These are phyloP conservation scores for Ceratobasidium sp. DNA, from an alignment of 1,284 basidiomycete genomes.

Conservation along the genomic window DNA sequence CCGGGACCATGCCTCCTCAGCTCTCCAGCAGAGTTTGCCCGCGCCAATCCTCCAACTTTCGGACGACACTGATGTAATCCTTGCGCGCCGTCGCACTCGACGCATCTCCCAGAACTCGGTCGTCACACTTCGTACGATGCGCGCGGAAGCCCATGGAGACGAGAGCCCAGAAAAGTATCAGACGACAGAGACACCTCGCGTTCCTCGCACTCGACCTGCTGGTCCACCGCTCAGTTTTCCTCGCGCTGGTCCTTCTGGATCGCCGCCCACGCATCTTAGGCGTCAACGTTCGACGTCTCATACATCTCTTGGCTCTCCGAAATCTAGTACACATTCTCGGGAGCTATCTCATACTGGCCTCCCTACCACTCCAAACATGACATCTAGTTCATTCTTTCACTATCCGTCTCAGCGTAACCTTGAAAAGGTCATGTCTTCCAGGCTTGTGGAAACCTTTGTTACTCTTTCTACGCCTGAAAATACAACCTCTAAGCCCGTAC, in stretches of 20 bases:
- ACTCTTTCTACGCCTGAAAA: slow-evolving; percentile 56
- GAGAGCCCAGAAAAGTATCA: slow-evolving; percentile 32
- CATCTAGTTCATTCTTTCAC: slow-evolving; percentile 48
- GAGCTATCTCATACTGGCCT: neutral
- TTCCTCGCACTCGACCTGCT: slow-evolving; percentile 33
- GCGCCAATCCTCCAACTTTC: slow-evolving; percentile 28
- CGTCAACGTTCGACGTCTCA: slow-evolving; percentile 42
- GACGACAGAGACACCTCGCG: slow-evolving; percentile 9
- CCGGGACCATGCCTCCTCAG: slow-evolving; percentile 77
- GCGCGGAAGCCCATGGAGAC: slow-evolving; percentile 48
- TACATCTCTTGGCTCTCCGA: slow-evolving; percentile 38
- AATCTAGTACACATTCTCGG: slow-evolving; percentile 11
- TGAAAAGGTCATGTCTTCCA: slow-evolving; percentile 74
- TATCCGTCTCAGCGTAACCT: slow-evolving; percentile 66
- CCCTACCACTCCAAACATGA: slow-evolving; percentile 37
- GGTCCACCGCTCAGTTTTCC: slow-evolving; percentile 41
- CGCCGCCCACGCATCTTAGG: slow-evolving; percentile 39
- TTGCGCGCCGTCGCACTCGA: slow-evolving; percentile 67
- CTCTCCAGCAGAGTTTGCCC: slow-evolving; percentile 66
- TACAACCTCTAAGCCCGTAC: slow-evolving; percentile 51
- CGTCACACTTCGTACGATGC: slow-evolving; percentile 60
- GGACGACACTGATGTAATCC: slow-evolving; percentile 74
- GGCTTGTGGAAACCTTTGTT: slow-evolving; percentile 82
- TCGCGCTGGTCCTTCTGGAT: slow-evolving; percentile 44
- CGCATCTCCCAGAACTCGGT: slow-evolving; percentile 69